A percentile compares a stretch with the other conserved stretches of the same genome.
Conservation (phyloP, 2,329 filamentous ascomycete species). For the Penicillium brevicompactum region DNA sequence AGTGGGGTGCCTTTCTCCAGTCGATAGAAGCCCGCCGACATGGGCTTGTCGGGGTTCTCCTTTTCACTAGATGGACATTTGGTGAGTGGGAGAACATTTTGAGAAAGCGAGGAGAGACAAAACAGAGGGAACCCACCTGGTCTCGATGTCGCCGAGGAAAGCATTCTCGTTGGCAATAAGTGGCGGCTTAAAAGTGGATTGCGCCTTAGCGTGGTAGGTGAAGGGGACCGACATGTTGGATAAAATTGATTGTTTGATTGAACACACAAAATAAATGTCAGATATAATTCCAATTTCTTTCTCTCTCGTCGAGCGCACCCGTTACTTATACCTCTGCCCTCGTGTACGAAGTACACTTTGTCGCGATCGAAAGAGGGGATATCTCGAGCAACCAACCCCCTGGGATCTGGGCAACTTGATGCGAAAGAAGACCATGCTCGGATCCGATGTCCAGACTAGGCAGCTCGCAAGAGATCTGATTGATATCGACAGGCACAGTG, state of each 20-base stretch:
- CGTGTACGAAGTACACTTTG: no score
- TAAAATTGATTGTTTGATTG: background rate
- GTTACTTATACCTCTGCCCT: background rate
- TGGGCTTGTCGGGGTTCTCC: conserved; percentile 59
- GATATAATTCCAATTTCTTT: no score
- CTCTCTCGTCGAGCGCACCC: background rate
- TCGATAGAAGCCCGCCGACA: conserved; percentile 67
- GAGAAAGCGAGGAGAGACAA: background rate
- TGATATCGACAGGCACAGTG: background rate
- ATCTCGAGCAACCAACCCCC: background rate
- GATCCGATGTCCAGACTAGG: conserved; percentile 19
- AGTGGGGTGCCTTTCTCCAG: conserved; percentile 68
- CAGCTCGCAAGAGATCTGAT: conserved; percentile 2
- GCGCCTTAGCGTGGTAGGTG: conserved; percentile 60
- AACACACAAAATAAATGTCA: no score
- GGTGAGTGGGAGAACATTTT: background rate
- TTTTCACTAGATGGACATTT: conserved; percentile 47
- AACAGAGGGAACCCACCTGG: conserved; percentile 43
- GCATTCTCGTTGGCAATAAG: conserved; percentile 70
- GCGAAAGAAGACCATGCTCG: background rate
- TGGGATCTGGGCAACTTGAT: background rate
- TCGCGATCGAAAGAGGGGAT: conserved; percentile 10
- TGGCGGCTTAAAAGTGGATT: conserved; percentile 63
- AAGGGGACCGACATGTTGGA: conserved; percentile 45
- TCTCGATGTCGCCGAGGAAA: conserved; percentile 65